Conservation (phyloP, 805 yeast species). For the Myxozyma nipponensis region DNA sequence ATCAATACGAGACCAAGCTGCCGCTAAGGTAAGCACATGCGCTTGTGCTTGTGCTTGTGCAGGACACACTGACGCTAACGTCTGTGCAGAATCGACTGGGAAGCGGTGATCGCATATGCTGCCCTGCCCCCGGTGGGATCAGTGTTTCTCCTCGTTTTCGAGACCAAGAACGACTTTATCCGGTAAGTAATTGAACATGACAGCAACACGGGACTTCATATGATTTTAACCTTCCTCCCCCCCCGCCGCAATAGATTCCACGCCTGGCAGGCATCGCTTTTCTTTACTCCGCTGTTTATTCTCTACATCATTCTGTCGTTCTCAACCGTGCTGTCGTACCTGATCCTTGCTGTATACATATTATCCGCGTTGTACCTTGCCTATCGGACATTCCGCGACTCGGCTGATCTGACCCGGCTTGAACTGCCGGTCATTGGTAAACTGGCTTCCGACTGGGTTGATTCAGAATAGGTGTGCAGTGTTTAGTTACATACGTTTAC, state of each 20-base stretch:
- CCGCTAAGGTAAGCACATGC: conserved; percentile 22
- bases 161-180: conserved; percentile 27
- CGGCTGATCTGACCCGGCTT: conserved; percentile 21
- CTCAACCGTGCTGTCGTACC: conserved; percentile 25
- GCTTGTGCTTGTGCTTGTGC: not conserved
- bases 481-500: not conserved
- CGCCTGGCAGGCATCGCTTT: conserved; percentile 27
- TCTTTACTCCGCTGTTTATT: conserved; percentile 26
- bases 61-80: too few relatives aligned
- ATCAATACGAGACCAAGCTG: conserved; percentile 26
- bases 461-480: conserved; percentile 17
- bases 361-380: conserved; percentile 19
- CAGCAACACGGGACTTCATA: not conserved
- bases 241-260: too few relatives aligned
- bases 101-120: conserved; percentile 21
- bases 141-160: conserved; percentile 21
- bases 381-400: conserved; percentile 21
- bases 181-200: conserved; percentile 20
- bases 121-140: conserved; percentile 28
- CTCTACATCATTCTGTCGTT: conserved; percentile 25
- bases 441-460: conserved; percentile 28
- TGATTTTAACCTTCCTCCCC: not conserved
- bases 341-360: conserved; percentile 21
- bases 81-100: conserved; percentile 23
- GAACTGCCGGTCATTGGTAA: conserved; percentile 27